phyloP scores from a whole-genome alignment of 2,329 filamentous ascomycete genomes.

The Sporothrix luriei region DNA sequence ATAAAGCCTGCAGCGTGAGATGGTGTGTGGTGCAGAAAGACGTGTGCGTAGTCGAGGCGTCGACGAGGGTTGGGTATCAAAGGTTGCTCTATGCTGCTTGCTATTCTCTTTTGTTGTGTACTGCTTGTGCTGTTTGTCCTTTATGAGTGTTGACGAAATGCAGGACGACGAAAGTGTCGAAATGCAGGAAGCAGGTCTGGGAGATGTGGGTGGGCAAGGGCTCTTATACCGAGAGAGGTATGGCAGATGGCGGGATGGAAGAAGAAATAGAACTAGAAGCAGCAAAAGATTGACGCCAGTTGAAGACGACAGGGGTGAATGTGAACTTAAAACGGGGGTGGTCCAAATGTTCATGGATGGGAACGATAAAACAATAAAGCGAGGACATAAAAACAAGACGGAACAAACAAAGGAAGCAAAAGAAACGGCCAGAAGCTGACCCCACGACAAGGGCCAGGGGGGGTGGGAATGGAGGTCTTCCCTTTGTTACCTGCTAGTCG shows the following conservation, averaged over 20 bases:
- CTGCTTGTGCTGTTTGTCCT: background rate
- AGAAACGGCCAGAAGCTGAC: background rate
- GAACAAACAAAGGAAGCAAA: background rate
- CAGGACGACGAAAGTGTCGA: constrained; percentile 11
- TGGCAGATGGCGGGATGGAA: background rate
- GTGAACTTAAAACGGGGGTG: background rate
- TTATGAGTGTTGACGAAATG: background rate
- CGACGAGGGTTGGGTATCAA: constrained; percentile 12
- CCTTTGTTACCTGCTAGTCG: too few relatives aligned
- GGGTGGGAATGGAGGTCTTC: background rate
- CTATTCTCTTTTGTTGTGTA: background rate
- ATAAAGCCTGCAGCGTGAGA: background rate
- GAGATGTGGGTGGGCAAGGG: constrained; percentile 1
- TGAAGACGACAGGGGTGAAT: constrained; percentile 1
- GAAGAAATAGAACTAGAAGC: background rate
- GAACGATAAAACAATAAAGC: background rate
- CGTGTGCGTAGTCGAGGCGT: background rate
- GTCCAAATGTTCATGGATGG: background rate
- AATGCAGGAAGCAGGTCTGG: background rate
- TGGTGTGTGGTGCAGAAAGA: background rate
- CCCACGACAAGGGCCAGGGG: background rate
- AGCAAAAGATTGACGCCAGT: constrained; percentile 4
- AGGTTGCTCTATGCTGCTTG: background rate
- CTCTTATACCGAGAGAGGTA: constrained; percentile 11
- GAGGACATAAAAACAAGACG: background rate